Conservation (phyloP, 129 eudicot species). For the Pulicaria dysenterica region DNA sequence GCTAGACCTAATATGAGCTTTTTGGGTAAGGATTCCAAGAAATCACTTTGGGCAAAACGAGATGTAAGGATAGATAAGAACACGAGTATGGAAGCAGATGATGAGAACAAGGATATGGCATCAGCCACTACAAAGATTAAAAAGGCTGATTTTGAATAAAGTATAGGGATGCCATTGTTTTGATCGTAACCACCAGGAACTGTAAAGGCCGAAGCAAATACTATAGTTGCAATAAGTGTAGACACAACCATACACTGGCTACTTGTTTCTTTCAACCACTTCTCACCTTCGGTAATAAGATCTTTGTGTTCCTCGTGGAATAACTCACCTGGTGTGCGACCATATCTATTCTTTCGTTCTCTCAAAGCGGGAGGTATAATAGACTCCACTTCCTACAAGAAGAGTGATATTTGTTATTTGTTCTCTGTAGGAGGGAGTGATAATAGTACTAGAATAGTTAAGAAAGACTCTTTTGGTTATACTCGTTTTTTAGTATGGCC, state of each 20-base stretch:
- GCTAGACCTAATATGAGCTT: neutral
- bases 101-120: slow-evolving; percentile 20
- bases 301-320: slow-evolving; percentile 31
- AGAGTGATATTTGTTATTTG: neutral
- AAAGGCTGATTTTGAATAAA: neutral
- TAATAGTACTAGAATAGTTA: too few relatives aligned
- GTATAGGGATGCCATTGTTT: slow-evolving; percentile 12
- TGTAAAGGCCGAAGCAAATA: slow-evolving; percentile 19
- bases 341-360: slow-evolving; percentile 2
- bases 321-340: slow-evolving; percentile 18
- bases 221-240: slow-evolving; percentile 21
- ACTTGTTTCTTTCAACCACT: slow-evolving; percentile 23
- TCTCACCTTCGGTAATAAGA: slow-evolving; percentile 20
- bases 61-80: slow-evolving; percentile 14
- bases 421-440: too few relatives aligned
- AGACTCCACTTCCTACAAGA: slow-evolving; percentile 8
- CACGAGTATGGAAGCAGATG: slow-evolving; percentile 12
- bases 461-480: too few relatives aligned
- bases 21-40: neutral
- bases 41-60: slow-evolving; percentile 26
- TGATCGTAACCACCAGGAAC: slow-evolving; percentile 16
- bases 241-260: slow-evolving; percentile 3
- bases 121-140: slow-evolving; percentile 12
- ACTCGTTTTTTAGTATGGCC: too few relatives aligned
- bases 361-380: neutral